These are phyloP conservation scores for Linnemannia exigua DNA, from an alignment of 192 early-diverging fungal species.

Conservation along the genomic window DNA sequence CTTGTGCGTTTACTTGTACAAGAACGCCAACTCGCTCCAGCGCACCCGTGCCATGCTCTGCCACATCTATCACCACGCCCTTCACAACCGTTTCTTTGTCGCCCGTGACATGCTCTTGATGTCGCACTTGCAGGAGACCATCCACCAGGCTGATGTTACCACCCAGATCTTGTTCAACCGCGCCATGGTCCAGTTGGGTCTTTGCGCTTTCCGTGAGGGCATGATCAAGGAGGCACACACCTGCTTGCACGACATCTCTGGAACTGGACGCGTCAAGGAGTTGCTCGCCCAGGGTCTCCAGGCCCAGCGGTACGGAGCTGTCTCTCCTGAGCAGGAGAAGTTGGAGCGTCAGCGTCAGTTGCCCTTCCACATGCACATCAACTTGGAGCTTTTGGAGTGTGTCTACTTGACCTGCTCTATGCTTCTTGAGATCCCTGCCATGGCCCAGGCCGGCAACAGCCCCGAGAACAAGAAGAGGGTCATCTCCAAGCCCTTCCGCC, in stretches of 20 bases:
- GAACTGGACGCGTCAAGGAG: constrained; percentile 90
- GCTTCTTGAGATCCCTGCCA: constrained; percentile 97
- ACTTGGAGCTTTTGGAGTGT: constrained; percentile 98
- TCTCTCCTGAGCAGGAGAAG: constrained; percentile 92
- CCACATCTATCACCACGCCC: constrained; percentile 97
- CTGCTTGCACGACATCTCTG: constrained; percentile 90
- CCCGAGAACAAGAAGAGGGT: constrained; percentile 74
- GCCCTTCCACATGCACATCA: constrained; percentile 99
- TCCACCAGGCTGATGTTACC: constrained; percentile 87
- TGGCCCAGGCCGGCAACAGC: constrained; percentile 82
- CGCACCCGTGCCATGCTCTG: constrained; percentile 96
- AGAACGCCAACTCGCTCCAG: constrained; percentile 83
- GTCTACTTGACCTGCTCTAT: constrained; percentile 96
- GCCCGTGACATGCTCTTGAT: constrained; percentile 98
- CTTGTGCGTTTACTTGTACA: constrained; percentile 93
- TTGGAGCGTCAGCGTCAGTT: constrained; percentile 96
- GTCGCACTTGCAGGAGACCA: constrained; percentile 98
- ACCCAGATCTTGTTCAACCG: constrained; percentile 98
- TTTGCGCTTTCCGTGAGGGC: constrained; percentile 96
- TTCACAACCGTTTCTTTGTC: constrained; percentile 94
- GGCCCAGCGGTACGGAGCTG: constrained; percentile 79
- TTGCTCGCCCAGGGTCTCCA: constrained; percentile 89
- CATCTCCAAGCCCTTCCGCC: constrained; percentile 92
- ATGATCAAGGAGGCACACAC: constrained; percentile 91
- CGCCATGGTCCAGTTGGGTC: constrained; percentile 94